phyloP scores from a whole-genome alignment of 495 filamentous ascomycete genomes.

The Aeminium ludgeri region DNA sequence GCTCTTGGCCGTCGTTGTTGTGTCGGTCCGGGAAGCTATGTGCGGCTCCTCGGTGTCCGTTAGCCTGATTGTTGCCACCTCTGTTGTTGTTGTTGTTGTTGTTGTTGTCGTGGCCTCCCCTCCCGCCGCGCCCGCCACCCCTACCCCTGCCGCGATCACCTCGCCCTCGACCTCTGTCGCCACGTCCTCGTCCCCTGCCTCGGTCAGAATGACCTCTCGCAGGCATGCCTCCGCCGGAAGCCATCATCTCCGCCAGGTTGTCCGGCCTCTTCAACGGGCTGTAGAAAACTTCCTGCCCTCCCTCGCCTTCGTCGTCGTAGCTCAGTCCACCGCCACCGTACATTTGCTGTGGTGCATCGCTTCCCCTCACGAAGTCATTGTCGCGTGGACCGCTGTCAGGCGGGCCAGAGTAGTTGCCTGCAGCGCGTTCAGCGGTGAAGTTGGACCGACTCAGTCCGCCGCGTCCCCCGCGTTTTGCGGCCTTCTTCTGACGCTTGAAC shows the following conservation, averaged over 20 bases:
- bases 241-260: constrained; percentile 30
- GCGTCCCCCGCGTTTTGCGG: constrained; percentile 8
- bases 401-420: background rate
- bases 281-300: constrained; percentile 10
- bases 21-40: constrained; percentile 16
- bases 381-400: constrained; percentile 1
- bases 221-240: constrained; percentile 1
- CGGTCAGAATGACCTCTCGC: background rate
- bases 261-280: constrained; percentile 15
- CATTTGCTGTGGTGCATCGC: constrained; percentile 8
- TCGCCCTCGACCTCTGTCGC: constrained; percentile 14
- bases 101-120: constrained; percentile 24
- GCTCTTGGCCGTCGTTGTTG: constrained; percentile 2
- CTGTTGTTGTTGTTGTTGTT: background rate
- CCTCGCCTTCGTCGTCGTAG: constrained; percentile 11
- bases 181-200: constrained; percentile 23
- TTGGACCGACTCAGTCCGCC: background rate
- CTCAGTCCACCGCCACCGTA: constrained; percentile 11
- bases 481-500: constrained; percentile 35
- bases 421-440: background rate
- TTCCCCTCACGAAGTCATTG: background rate
- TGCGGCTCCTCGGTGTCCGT: constrained; percentile 7
- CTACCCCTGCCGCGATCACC: constrained; percentile 27
- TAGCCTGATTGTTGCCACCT: background rate
- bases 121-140: constrained; percentile 33